These are phyloP conservation scores for Pigoraptor vietnamica DNA, from an alignment of 78 protist genomes.

Conservation along the genomic window DNA sequence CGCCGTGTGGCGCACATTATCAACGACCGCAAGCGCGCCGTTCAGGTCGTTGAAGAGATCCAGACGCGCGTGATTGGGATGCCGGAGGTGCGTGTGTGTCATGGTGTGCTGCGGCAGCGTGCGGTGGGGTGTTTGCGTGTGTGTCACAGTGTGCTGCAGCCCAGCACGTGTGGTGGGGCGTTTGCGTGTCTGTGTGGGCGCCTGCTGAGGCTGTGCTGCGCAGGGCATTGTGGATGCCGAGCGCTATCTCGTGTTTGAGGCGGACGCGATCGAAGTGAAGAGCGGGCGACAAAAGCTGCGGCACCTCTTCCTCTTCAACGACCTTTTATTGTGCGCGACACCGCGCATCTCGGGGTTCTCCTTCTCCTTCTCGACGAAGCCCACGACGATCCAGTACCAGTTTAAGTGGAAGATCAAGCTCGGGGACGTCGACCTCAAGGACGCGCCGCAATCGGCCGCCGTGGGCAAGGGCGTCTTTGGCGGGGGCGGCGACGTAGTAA, in stretches of 20 bases:
- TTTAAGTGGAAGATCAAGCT: neutral
- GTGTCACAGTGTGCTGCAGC: too few relatives aligned
- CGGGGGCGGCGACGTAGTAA: neutral
- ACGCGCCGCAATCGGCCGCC: neutral
- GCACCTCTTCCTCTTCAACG: neutral
- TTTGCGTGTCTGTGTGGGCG: too few relatives aligned
- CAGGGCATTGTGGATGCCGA: neutral
- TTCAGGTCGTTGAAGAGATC: conserved; percentile 7
- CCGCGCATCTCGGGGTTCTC: neutral
- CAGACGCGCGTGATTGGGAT: neutral
- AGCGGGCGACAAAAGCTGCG: neutral
- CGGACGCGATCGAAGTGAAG: neutral
- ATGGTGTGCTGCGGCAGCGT: too few relatives aligned
- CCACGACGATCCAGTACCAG: neutral
- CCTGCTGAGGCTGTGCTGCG: too few relatives aligned
- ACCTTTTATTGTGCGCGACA: neutral
- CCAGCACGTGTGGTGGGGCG: too few relatives aligned
- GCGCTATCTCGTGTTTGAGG: neutral
- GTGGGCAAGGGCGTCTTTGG: neutral
- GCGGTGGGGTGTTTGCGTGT: too few relatives aligned
- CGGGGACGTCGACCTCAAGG: neutral
- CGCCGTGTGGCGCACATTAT: neutral
- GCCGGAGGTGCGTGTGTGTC: neutral
- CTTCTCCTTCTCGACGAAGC: neutral
- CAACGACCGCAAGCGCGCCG: conserved; percentile 34